Evolutionary conservation across 2,329 filamentous ascomycete genomes (phyloP), one percentile per base, ranked within the genome.

Genomic region (Apiospora phragmitis): DNA sequence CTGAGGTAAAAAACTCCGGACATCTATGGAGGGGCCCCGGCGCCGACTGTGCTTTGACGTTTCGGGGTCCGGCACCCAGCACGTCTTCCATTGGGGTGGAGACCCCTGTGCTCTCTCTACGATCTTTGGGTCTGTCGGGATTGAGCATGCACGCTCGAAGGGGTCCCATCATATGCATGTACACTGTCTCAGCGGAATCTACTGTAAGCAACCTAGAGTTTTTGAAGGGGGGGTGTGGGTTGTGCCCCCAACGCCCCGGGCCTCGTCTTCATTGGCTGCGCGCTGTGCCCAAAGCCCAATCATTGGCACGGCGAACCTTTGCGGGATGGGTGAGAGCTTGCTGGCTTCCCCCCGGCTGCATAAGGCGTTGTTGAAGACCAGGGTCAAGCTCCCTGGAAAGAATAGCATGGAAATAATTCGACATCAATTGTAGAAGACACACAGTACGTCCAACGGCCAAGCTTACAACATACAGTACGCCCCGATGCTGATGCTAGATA

Each of bases 291-390:
- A n/a, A 14, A 43, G 41, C 65, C 65, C 41, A 67, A 67, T 67
- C 26, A 67, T 67, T 47, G 65, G 65, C 42, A 38, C 32, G n/a
- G n/a, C n/a, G 4, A 62, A 21, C 55, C 18, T 62, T 62, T 38
- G 55, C 55, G 55, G 55, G 55, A 62, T 62, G 55, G 55, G 55
- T 62, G 55, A 62, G 55, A 62, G 55, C 55, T 62, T 62, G 55
- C 38, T 62, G 55, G 24, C 51, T 62, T 38, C 32, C 21, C 55
- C 32, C 55, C 24, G 18, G 55, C 32, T 62, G 32, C 55, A 62
- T 21, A 14, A 38, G 55, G 55, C 55, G 18, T 62, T 62, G 55
- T 62, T 38, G 55, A 38, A 62, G 55, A 62, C 55, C 55, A 7
- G 55, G 55, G 55, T 62, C 32, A 59, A 29, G 4, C 9, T 9